Evolutionary conservation across 148 eudicot genomes (phyloP).

Genomic region (Tetragonia tetragonoides): DNA sequence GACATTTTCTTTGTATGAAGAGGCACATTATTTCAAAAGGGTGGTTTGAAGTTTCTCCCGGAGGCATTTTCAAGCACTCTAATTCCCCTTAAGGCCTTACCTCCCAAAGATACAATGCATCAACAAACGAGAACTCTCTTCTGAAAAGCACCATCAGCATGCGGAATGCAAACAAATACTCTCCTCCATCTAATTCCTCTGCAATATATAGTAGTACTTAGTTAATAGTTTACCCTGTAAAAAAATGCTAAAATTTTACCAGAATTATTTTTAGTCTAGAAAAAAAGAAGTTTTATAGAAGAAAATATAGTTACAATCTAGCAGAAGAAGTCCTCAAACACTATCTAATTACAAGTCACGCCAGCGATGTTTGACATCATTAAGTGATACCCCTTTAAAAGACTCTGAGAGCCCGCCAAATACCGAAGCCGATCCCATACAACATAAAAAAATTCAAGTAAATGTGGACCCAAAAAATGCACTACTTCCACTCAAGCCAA

Average conservation of each 20-base stretch:
- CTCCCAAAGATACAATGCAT: constrained; percentile 96
- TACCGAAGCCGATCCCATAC: too few relatives aligned
- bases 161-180: constrained; percentile 91
- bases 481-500: too few relatives aligned
- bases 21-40: neutral
- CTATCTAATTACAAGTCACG: too few relatives aligned
- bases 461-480: too few relatives aligned
- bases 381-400: too few relatives aligned
- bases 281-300: too few relatives aligned
- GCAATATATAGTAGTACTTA: constrained; percentile 17
- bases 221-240: too few relatives aligned
- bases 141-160: constrained; percentile 97
- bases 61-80: neutral
- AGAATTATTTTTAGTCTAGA: neutral
- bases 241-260: neutral
- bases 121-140: constrained; percentile 85
- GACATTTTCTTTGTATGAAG: neutral
- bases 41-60: neutral
- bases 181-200: constrained; percentile 95
- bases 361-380: too few relatives aligned
- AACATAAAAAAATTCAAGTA: too few relatives aligned
- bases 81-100: constrained; percentile 31
- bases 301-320: too few relatives aligned
- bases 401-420: too few relatives aligned
- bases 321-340: too few relatives aligned